Conservation (phyloP, 305 asterid species). For the Fraxinus sp. region DNA sequence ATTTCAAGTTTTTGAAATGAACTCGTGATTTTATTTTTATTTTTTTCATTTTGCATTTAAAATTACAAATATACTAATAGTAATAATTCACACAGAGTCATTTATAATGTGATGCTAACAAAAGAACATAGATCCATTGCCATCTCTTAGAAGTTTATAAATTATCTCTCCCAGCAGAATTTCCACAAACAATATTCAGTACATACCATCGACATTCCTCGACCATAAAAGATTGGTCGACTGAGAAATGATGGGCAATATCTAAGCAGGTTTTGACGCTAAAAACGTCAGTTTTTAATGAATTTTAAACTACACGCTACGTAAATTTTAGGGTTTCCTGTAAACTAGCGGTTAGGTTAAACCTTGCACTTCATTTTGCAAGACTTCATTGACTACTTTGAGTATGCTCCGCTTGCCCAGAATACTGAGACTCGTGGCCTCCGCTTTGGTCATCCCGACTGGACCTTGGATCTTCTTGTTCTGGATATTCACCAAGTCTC, state of each 20-base stretch:
- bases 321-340: slow-evolving; percentile 25
- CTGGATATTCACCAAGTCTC: slow-evolving; percentile 57
- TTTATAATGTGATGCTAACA: neutral
- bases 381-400: slow-evolving; percentile 33
- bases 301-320: slow-evolving; percentile 37
- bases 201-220: slow-evolving; percentile 30
- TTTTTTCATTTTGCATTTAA: neutral
- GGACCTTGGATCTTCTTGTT: slow-evolving; percentile 45
- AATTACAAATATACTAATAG: neutral
- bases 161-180: neutral
- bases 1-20: neutral
- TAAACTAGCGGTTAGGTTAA: slow-evolving; percentile 44
- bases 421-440: slow-evolving; percentile 32
- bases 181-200: slow-evolving; percentile 4
- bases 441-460: slow-evolving; percentile 34
- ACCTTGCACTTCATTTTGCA: slow-evolving; percentile 30
- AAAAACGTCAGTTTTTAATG: slow-evolving; percentile 24
- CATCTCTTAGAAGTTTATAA: neutral
- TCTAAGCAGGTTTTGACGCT: slow-evolving; percentile 28
- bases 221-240: slow-evolving; percentile 41
- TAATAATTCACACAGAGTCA: neutral
- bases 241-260: slow-evolving; percentile 32
- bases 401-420: slow-evolving; percentile 27
- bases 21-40: neutral
- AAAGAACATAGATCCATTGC: neutral